phyloP scores from a whole-genome alignment of 352 stramenopile genomes.

The Salisapilia sapeloensis region DNA sequence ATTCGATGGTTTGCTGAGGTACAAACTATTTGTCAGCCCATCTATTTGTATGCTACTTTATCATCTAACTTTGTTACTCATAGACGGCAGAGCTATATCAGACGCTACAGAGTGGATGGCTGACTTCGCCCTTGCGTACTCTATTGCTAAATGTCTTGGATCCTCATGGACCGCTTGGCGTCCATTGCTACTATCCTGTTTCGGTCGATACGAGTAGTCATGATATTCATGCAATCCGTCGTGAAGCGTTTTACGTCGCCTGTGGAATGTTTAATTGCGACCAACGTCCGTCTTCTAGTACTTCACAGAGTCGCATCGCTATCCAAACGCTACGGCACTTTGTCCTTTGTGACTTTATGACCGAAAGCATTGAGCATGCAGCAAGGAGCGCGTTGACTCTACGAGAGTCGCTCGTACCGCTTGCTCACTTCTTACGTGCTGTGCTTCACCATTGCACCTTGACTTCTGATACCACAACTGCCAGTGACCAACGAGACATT shows the following conservation, averaged over 20 bases:
- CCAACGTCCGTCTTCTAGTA: not conserved
- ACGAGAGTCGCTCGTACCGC: slow-evolving; percentile 41
- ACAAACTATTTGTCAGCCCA: not conserved
- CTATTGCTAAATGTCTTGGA: slow-evolving; percentile 66
- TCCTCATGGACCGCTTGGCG: slow-evolving; percentile 52
- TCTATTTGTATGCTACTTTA: not conserved
- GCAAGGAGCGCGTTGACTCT: slow-evolving; percentile 8
- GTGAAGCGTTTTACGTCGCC: slow-evolving; percentile 63
- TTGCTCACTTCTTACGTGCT: slow-evolving; percentile 47
- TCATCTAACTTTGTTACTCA: not conserved
- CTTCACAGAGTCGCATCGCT: slow-evolving; percentile 5
- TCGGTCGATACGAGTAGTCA: slow-evolving; percentile 4
- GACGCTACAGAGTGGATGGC: slow-evolving; percentile 46
- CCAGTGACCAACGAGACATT: not conserved
- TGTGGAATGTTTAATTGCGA: slow-evolving; percentile 51
- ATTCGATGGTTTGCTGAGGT: slow-evolving; percentile 75
- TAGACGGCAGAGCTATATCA: slow-evolving; percentile 71
- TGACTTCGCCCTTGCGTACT: slow-evolving; percentile 33
- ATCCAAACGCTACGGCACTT: slow-evolving; percentile 26
- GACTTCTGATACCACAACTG: slow-evolving; percentile 11
- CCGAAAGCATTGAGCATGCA: slow-evolving; percentile 21
- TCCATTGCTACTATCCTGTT: slow-evolving; percentile 63
- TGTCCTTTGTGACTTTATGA: slow-evolving; percentile 33
- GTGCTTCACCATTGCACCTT: slow-evolving; percentile 50
- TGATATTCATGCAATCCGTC: slow-evolving; percentile 30